Evolutionary conservation across 371 early-diverging fungal species (phyloP).

Genomic region (Massospora cicadina): DNA sequence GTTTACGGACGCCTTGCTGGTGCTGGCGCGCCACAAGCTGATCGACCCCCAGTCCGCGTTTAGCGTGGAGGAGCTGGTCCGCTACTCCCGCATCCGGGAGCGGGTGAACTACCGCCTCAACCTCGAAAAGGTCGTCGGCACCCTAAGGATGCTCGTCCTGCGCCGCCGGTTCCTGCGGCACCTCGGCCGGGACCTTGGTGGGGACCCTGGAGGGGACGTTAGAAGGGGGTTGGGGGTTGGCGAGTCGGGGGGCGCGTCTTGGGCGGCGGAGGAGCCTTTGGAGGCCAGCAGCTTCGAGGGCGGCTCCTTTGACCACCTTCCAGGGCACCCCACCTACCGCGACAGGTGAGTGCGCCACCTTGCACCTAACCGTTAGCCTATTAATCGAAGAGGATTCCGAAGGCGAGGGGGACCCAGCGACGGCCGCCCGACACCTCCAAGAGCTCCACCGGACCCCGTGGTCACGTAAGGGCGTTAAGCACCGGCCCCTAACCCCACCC

Average conservation of each 20-base stretch:
- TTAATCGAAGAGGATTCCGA: not conserved
- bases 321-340: not conserved
- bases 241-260: no score
- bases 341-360: not conserved
- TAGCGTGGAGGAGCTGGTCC: slow-evolving; percentile 4
- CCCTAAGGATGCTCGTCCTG: slow-evolving; percentile 6
- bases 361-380: not conserved
- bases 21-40: not conserved
- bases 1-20: slow-evolving; percentile 5
- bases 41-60: slow-evolving; percentile 5
- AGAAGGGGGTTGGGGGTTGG: no score
- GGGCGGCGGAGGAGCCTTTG: not conserved
- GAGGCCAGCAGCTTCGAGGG: not conserved
- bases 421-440: not conserved
- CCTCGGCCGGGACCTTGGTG: not conserved
- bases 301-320: not conserved
- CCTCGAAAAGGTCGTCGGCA: slow-evolving; percentile 8
- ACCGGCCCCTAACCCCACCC: not conserved
- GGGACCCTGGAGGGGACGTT: no score
- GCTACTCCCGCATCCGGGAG: not conserved
- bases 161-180: not conserved
- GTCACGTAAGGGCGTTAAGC: not conserved
- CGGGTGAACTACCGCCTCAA: not conserved
- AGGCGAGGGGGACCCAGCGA: not conserved
- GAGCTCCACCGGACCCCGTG: not conserved